A percentile compares a stretch with the other conserved stretches of the same genome.
phyloP scores from a whole-genome alignment of 768 basidiomycete species.

The Mycena venus region DNA sequence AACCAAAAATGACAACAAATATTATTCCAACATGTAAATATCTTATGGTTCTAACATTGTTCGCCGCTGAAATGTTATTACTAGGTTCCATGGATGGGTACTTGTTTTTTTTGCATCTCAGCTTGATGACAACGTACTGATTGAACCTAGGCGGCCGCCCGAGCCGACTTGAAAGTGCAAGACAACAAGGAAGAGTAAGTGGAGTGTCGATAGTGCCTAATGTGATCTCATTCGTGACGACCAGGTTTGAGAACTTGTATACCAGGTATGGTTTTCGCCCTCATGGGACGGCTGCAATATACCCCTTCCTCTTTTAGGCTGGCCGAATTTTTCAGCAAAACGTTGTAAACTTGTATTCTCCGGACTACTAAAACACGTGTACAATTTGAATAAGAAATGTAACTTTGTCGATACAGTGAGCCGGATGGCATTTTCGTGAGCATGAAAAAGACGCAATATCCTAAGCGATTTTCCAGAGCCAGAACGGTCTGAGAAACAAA shows the following conservation, averaged over 20 bases:
- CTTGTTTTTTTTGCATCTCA: background rate
- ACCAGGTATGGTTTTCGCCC: background rate
- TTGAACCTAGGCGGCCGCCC: constrained; percentile 62
- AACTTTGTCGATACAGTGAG: background rate
- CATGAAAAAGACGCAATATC: background rate
- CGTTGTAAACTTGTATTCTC: background rate
- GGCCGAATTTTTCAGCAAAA: constrained; percentile 24
- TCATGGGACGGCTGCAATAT: background rate
- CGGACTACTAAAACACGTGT: background rate
- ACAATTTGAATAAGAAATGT: background rate
- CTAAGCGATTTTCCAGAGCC: constrained; percentile 22
- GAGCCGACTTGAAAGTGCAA: constrained; percentile 66
- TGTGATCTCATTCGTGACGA: background rate
- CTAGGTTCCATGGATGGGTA: constrained; percentile 71
- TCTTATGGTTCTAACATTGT: background rate
- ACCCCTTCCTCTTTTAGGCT: background rate
- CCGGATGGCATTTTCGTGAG: background rate
- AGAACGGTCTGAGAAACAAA: constrained; percentile 4
- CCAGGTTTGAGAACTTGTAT: constrained; percentile 69
- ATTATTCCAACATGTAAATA: constrained; percentile 60
- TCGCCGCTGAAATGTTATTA: constrained; percentile 17
- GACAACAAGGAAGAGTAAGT: constrained; percentile 70
- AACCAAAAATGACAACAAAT: constrained; percentile 62
- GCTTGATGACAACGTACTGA: background rate
- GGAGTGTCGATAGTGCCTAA: background rate